phyloP scores from a whole-genome alignment of 1,284 basidiomycete genomes.

The Cryptococcus sp. region DNA sequence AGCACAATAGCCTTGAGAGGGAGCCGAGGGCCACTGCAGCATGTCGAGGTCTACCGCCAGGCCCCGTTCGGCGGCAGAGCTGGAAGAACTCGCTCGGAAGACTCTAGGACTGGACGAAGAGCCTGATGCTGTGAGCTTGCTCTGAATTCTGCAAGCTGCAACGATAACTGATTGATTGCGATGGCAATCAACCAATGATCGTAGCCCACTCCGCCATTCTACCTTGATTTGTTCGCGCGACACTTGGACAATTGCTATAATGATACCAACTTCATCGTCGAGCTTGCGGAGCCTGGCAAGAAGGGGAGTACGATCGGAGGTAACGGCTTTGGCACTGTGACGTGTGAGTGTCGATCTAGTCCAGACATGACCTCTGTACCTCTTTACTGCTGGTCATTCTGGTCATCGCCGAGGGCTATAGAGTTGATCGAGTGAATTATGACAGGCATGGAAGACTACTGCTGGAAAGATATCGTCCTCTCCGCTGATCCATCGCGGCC shows the following conservation, averaged over 20 bases:
- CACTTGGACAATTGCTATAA: conserved; percentile 30
- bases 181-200: neutral
- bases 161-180: neutral
- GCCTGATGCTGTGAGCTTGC: conserved; percentile 12
- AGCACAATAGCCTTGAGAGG: too few relatives aligned
- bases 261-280: conserved; percentile 44
- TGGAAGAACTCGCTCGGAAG: conserved; percentile 8
- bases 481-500: conserved; percentile 32
- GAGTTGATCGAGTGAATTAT: neutral
- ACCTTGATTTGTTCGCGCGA: conserved; percentile 19
- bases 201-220: conserved; percentile 29
- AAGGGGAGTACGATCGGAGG: conserved; percentile 25
- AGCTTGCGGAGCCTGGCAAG: conserved; percentile 26
- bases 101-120: conserved; percentile 17
- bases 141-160: neutral
- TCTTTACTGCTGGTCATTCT: too few relatives aligned
- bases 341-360: conserved; percentile 32
- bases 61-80: neutral
- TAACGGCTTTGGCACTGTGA: conserved; percentile 42
- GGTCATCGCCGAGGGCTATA: too few relatives aligned
- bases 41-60: too few relatives aligned
- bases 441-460: conserved; percentile 47
- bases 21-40: too few relatives aligned
- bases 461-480: conserved; percentile 43
- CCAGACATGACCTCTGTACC: too few relatives aligned